These are phyloP conservation scores for Arabis alpina DNA, from an alignment of 345 rosid species.

Conservation along the genomic window DNA sequence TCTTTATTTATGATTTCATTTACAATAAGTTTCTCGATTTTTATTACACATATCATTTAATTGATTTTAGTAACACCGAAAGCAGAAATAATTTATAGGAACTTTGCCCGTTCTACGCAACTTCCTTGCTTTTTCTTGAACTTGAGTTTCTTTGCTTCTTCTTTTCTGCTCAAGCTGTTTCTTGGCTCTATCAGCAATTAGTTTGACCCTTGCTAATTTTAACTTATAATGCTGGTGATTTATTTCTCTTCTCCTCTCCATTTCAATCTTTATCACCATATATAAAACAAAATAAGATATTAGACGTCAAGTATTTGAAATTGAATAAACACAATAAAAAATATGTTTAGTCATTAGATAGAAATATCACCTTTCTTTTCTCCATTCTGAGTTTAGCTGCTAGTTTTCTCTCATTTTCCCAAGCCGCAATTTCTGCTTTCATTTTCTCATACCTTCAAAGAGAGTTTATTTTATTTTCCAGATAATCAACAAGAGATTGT, in stretches of 20 bases:
- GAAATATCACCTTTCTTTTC: slow-evolving; percentile 54
- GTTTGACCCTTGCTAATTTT: slow-evolving; percentile 61
- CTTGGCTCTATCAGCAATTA: slow-evolving; percentile 60
- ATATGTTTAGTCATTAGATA: not conserved
- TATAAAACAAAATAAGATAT: not conserved
- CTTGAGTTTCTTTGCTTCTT: slow-evolving; percentile 53
- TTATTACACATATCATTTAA: not conserved
- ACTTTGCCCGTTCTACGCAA: slow-evolving; percentile 49
- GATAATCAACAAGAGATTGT: not conserved
- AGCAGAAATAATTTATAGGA: slow-evolving; percentile 59
- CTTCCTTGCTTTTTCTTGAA: slow-evolving; percentile 56
- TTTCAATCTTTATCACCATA: slow-evolving; percentile 54
- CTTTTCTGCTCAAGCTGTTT: slow-evolving; percentile 65
- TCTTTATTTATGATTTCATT: slow-evolving; percentile 8
- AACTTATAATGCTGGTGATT: slow-evolving; percentile 55
- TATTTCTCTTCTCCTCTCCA: slow-evolving; percentile 57
- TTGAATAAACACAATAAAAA: not conserved
- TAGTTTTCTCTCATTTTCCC: slow-evolving; percentile 77
- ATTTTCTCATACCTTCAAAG: slow-evolving; percentile 64
- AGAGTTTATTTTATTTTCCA: not conserved
- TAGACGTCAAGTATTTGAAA: not conserved
- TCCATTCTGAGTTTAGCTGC: slow-evolving; percentile 61
- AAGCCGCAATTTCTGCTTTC: slow-evolving; percentile 56
- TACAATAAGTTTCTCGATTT: not conserved
- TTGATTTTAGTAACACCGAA: slow-evolving; percentile 40